phyloP scores from a whole-genome alignment of 371 early-diverging fungal genomes.

The Parasitella parasitica region DNA sequence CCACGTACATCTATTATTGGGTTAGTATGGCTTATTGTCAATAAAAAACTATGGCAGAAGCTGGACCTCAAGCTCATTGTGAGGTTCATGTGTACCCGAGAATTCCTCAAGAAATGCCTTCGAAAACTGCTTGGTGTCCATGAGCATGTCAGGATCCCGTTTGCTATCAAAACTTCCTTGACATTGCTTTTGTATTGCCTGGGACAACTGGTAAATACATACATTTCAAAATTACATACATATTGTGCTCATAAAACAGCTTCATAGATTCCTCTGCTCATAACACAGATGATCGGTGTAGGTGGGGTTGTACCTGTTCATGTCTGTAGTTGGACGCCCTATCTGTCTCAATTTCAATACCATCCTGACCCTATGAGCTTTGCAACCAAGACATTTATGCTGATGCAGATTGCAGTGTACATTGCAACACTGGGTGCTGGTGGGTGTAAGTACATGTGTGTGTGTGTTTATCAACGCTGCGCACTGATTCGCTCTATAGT shows the following conservation, averaged over 20 bases:
- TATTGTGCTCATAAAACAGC: background rate
- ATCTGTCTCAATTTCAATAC: slow-evolving; percentile 36
- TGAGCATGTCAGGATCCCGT: slow-evolving; percentile 34
- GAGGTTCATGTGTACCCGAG: background rate
- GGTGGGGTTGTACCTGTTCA: slow-evolving; percentile 43
- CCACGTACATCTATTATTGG: background rate
- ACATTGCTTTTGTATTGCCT: slow-evolving; percentile 38
- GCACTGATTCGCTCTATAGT: slow-evolving; percentile 28
- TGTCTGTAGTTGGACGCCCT: slow-evolving; percentile 46
- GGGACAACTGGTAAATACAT: slow-evolving; percentile 35
- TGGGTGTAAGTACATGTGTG: slow-evolving; percentile 23
- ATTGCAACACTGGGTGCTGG: slow-evolving; percentile 44
- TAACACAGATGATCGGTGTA: slow-evolving; percentile 42
- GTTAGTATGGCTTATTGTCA: background rate
- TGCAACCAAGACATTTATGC: slow-evolving; percentile 32
- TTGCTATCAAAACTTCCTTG: slow-evolving; percentile 39
- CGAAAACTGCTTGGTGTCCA: slow-evolving; percentile 24
- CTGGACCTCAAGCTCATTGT: background rate
- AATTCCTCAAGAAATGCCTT: background rate
- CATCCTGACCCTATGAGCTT: slow-evolving; percentile 37
- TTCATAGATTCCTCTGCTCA: slow-evolving; percentile 45
- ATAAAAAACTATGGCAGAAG: background rate
- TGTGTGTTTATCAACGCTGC: too few relatives aligned
- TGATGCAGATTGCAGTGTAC: slow-evolving; percentile 39
- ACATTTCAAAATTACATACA: too few relatives aligned